Percentiles rank a stretch among this genome's conserved stretches.
phyloP scores from a whole-genome alignment of 306 rosid genomes.

The Crataegus laevigata region DNA sequence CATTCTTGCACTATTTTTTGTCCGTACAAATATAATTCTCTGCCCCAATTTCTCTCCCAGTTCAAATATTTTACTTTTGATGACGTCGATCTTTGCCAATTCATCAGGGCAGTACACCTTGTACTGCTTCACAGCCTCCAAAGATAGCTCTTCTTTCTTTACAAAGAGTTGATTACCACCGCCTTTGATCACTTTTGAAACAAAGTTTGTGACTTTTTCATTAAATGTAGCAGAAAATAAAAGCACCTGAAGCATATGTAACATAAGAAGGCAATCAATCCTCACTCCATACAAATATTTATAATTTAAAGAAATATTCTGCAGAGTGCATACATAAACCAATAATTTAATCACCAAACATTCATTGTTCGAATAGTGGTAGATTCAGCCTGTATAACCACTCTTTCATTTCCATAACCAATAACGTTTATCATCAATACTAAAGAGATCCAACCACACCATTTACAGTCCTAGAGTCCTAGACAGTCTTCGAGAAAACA shows the following conservation, averaged over 20 bases:
- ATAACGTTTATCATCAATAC: background rate
- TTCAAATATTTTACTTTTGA: constrained; percentile 62
- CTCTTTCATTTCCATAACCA: background rate
- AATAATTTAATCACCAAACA: background rate
- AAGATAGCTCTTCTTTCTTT: constrained; percentile 75
- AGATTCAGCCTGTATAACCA: background rate
- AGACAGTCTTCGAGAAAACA: background rate
- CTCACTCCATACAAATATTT: background rate
- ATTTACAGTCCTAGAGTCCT: background rate
- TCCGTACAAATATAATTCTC: constrained; percentile 72
- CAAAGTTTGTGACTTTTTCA: constrained; percentile 67
- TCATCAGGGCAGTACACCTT: constrained; percentile 69
- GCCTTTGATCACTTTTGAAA: constrained; percentile 50
- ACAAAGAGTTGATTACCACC: constrained; percentile 75
- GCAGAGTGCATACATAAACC: background rate
- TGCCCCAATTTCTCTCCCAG: constrained; percentile 87
- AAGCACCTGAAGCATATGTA: constrained; percentile 47
- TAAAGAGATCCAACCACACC: background rate
- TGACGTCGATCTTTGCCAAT: constrained; percentile 46
- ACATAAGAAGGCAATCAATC: background rate
- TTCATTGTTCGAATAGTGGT: background rate
- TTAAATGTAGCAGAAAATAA: constrained; percentile 91
- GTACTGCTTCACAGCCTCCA: constrained; percentile 79
- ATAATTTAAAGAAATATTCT: background rate
- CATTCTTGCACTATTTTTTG: constrained; percentile 55